Conservation (phyloP, 495 filamentous ascomycete species). For the Aspergillus bridgeri region DNA sequence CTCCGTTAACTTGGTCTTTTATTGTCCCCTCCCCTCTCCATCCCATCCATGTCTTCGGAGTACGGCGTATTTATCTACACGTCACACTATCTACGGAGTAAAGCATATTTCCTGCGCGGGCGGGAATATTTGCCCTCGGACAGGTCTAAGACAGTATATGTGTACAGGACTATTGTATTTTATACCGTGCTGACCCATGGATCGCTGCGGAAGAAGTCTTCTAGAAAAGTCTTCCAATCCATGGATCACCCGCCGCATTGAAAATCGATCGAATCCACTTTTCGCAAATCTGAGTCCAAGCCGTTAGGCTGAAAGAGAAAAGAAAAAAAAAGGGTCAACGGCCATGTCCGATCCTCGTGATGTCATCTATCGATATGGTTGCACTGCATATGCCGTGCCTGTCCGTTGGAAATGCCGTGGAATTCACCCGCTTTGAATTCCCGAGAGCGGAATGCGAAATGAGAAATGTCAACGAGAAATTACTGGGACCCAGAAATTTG, state of each 20-base stretch:
- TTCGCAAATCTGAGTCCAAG: neutral
- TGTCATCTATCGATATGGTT: neutral
- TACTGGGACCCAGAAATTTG: neutral
- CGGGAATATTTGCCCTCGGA: neutral
- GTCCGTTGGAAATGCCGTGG: neutral
- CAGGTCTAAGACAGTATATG: neutral
- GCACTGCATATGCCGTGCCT: neutral
- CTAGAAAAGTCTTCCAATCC: slow-evolving; percentile 3
- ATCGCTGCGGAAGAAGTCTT: slow-evolving; percentile 15
- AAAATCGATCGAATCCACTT: slow-evolving; percentile 12
- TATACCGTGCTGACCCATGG: slow-evolving; percentile 14
- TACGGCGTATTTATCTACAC: neutral
- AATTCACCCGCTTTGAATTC: neutral
- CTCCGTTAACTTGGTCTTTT: neutral
- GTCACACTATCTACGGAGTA: neutral
- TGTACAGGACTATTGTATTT: neutral
- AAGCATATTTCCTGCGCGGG: neutral
- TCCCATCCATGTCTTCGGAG: neutral
- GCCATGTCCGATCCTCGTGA: slow-evolving; percentile 2
- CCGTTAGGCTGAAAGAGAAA: neutral
- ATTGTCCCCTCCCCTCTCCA: neutral
- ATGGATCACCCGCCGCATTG: slow-evolving; percentile 8
- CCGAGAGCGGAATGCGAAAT: neutral
- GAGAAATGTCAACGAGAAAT: neutral
- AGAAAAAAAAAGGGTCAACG: neutral